Base-by-base conservation (phyloP, 1,284 basidiomycete species). In the Marasmius fiardii region DNA sequence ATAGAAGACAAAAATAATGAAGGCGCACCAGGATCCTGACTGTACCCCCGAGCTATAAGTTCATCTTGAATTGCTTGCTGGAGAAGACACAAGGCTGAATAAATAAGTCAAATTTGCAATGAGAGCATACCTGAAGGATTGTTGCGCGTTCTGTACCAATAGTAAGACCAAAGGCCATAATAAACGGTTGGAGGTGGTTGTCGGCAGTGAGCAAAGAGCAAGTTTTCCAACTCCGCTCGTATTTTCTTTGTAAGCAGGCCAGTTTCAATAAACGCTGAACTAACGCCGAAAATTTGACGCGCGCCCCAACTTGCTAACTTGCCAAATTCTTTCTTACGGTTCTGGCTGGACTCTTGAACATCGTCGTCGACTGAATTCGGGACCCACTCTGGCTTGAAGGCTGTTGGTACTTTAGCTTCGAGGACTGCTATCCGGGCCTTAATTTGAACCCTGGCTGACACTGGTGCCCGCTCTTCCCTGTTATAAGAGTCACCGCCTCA, bases 51-150 rank as follows among this genome's bases (percentile, higher is more conserved):
- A 69, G 74, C 82, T 59, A 79, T 86, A 63, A 94, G 86, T 71
- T 93, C 89, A 77, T 86, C 82, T 70, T 92, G 87, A 62, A 93
- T 92, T 44, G 88, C 78, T 75, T 81, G 81, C 90, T 93, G 62
- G 55, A 56, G 60, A 61, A 33, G 39, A 54, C 28, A 37, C 58
- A 43, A 43, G 51, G 21, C 28, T 20, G 43, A 45, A 11, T 43
- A 28, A 12, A 55, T 3, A 47, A 20, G 43, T 23, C 45, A 53
- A 26, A 4, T 24, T 12, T 51, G 37, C 1, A 12, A 24, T 16
- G n/a, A 14, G 26, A 34, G 67, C 76, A 44, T 65, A 89, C 88
- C 73, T 91, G 88, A 20, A 92, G 79, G 47, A 80, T 73, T 47
- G 74, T 74, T n/a, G 89, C 86, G 60, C 87, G 83, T 61, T 90